A percentile compares a stretch with the other conserved stretches of the same genome.
phyloP scores from a whole-genome alignment of 352 stramenopile genomes.

The Globisporangium nodosum region DNA sequence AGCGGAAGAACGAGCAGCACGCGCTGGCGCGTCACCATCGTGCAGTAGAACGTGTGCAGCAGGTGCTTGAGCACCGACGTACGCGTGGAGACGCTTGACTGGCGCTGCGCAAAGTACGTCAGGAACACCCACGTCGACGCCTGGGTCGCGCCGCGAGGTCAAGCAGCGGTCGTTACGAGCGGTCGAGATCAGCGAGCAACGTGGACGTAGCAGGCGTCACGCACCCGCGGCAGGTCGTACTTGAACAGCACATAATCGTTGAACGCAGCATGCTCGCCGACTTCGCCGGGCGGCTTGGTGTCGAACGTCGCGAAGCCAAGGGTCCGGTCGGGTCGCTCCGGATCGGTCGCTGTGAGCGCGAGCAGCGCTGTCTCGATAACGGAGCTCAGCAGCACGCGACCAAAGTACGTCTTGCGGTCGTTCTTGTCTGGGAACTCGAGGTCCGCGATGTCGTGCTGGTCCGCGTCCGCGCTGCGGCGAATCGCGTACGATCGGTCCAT shows the following conservation, averaged over 20 bases:
- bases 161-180: not conserved
- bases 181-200: not conserved
- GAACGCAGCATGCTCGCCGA: constrained; percentile 29
- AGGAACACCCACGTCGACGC: constrained; percentile 47
- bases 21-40: constrained; percentile 28
- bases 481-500: constrained; percentile 39
- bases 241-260: constrained; percentile 38
- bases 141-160: constrained; percentile 2
- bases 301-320: constrained; percentile 68
- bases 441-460: constrained; percentile 55
- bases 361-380: constrained; percentile 75
- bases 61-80: constrained; percentile 43
- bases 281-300: constrained; percentile 35
- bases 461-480: constrained; percentile 50
- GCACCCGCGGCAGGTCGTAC: constrained; percentile 46
- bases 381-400: constrained; percentile 35
- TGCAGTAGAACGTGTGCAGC: constrained; percentile 45
- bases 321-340: constrained; percentile 35
- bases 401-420: constrained; percentile 60
- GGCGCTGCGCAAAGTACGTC: constrained; percentile 48
- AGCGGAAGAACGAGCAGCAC: constrained; percentile 52
- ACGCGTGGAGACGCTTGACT: constrained; percentile 24
- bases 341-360: constrained; percentile 56
- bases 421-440: constrained; percentile 55
- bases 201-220: not conserved